Evolutionary conservation across 768 basidiomycete genomes (phyloP).

Genomic region (Rhodotorula babjevae): DNA sequence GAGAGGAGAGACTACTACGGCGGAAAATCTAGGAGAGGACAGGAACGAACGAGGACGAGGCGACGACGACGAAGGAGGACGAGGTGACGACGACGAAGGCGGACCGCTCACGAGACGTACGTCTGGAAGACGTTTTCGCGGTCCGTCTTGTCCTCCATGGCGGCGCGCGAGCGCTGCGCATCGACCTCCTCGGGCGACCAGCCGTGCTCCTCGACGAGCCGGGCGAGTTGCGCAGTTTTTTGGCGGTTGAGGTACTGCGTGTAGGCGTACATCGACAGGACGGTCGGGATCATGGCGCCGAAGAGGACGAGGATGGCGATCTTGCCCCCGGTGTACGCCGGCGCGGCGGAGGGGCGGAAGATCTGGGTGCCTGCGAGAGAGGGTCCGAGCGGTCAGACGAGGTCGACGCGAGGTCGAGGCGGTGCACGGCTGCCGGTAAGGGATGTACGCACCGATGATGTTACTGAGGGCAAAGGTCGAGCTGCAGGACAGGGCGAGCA

Average conservation of each 20-base stretch:
- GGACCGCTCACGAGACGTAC: not conserved
- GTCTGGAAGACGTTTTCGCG: slow-evolving; percentile 20
- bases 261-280: slow-evolving; percentile 55
- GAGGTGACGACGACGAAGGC: no score
- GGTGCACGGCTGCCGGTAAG: no score
- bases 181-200: slow-evolving; percentile 61
- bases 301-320: slow-evolving; percentile 62
- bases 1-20: no score
- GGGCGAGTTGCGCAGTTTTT: slow-evolving; percentile 48
- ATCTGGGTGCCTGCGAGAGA: slow-evolving; percentile 64
- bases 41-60: no score
- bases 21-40: no score
- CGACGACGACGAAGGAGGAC: no score
- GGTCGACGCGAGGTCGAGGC: no score
- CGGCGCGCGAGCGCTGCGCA: slow-evolving; percentile 58
- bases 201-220: slow-evolving; percentile 53
- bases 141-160: slow-evolving; percentile 41
- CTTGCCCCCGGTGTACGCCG: slow-evolving; percentile 61
- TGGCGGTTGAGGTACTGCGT: slow-evolving; percentile 55
- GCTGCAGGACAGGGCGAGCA: no score
- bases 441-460: not conserved
- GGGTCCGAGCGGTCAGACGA: slow-evolving; percentile 30
- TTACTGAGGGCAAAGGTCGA: slow-evolving; percentile 43
- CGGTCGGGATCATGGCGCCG: slow-evolving; percentile 55
- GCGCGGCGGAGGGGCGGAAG: slow-evolving; percentile 61